These are phyloP conservation scores for Phaffia australis DNA, from an alignment of 768 basidiomycete species.

Conservation along the genomic window DNA sequence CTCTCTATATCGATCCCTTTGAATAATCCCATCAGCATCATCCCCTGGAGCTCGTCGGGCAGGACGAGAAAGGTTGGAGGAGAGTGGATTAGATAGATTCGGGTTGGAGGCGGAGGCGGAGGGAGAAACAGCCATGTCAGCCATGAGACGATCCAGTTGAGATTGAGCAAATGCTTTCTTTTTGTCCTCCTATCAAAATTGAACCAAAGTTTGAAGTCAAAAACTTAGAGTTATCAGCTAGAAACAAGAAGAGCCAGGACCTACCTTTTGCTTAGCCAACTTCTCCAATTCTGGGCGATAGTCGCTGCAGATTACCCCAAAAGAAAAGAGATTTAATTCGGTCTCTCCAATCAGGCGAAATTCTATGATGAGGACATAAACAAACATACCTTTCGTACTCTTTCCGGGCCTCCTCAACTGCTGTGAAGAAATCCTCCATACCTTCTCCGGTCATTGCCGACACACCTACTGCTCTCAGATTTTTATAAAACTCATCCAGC, in stretches of 20 bases:
- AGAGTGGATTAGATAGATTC: background rate
- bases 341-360: conserved; percentile 5
- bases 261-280: conserved; percentile 41
- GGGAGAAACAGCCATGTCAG: conserved; percentile 34
- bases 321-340: background rate
- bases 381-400: conserved; percentile 73
- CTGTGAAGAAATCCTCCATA: conserved; percentile 78
- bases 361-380: background rate
- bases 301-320: conserved; percentile 48
- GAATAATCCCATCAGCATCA: conserved; percentile 26
- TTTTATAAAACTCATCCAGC: conserved; percentile 94
- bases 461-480: conserved; percentile 88
- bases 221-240: background rate
- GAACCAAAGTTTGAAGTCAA: background rate
- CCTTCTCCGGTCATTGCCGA: conserved; percentile 94
- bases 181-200: conserved; percentile 27
- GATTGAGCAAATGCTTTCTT: conserved; percentile 36
- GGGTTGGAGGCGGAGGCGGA: conserved; percentile 14
- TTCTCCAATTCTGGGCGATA: conserved; percentile 82
- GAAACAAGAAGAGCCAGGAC: conserved; percentile 1
- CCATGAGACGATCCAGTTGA: conserved; percentile 37
- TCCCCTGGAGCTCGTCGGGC: conserved; percentile 15
- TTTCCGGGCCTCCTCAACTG: conserved; percentile 71
- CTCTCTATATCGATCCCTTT: conserved; percentile 17
- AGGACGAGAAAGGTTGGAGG: background rate